Evolutionary conservation across 257 asterid species (phyloP), one percentile per base, ranked within the genome.

Genomic region (Buddleja alternifolia): DNA sequence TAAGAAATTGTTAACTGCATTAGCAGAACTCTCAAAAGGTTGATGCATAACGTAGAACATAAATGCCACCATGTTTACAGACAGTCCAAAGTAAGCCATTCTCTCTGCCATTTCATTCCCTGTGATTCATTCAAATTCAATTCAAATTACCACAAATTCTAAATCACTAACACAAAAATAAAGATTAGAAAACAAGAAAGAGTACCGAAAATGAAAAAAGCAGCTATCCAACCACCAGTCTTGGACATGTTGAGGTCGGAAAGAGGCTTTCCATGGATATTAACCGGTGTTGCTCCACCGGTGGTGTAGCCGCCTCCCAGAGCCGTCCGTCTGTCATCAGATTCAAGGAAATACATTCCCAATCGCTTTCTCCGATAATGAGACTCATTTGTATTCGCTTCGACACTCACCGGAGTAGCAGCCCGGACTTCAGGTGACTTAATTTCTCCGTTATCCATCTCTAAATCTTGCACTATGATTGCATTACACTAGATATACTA

Each of bases 101-200:
- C 98, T 88, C 83, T 93, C 98, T 6, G 98, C 97, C 96, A 93
- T 93, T 79, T 93, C 98, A 67, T 93, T 93, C 70, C 98, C 96
- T 88, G 86, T n/a, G n/a, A n/a, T n/a, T n/a, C n/a, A n/a, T n/a
- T n/a, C 34, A 29, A 29, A 29, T 29, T 29, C 34, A 29, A 29
- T 29, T 29, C 34, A 29, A 29, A 29, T 29, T 29, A 29, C 5
- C 3, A 29, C 34, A 29, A 29, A 29, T 29, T 2, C 2, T 2
- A 29, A 29, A 29, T 1, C 34, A 29, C 5, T 1, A 29, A 29
- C n/a, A n/a, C n/a, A 29, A 5, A 29, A 29, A 29, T 29, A 29
- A 29, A 29, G n/a, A n/a, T n/a, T n/a, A 29, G 34, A 29, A 29
- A 29, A 29, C 3, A 5, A 29, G 5, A 29, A 29, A 29, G 2